A percentile compares a stretch with the other conserved stretches of the same genome.
Evolutionary conservation across 768 basidiomycete genomes (phyloP).

Genomic region (Cystofilobasidium bisporidii): DNA sequence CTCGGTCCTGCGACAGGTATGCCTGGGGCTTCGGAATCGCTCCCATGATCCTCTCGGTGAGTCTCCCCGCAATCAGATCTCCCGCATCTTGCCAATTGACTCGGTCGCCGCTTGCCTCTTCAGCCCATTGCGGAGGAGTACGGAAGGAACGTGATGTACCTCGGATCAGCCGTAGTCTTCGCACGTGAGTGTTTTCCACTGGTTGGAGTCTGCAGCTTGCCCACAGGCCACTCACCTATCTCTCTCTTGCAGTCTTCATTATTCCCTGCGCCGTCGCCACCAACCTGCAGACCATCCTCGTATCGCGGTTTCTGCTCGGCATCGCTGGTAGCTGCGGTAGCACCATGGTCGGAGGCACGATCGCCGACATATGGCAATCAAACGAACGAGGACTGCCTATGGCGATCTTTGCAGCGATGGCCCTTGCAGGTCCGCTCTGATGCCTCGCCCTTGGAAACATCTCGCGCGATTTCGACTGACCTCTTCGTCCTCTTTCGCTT

Average conservation of each 20-base stretch:
- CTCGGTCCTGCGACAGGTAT: too few relatives aligned
- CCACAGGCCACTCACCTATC: too few relatives aligned
- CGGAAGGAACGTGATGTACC: slow-evolving; percentile 37
- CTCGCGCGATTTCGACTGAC: too few relatives aligned
- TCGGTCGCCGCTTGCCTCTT: slow-evolving; percentile 26
- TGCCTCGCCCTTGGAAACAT: too few relatives aligned
- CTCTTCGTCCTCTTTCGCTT: too few relatives aligned
- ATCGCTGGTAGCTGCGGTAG: slow-evolving; percentile 38
- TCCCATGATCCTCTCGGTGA: slow-evolving; percentile 36
- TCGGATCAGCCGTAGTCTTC: slow-evolving; percentile 34
- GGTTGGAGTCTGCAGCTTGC: too few relatives aligned
- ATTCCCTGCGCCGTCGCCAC: slow-evolving; percentile 34
- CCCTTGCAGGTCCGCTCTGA: slow-evolving; percentile 31
- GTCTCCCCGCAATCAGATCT: slow-evolving; percentile 35
- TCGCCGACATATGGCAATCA: slow-evolving; percentile 36
- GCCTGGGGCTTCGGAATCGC: slow-evolving; percentile 33
- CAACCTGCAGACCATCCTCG: slow-evolving; percentile 39
- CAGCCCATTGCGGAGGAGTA: slow-evolving; percentile 37
- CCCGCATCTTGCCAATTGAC: slow-evolving; percentile 20
- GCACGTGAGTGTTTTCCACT: slow-evolving; percentile 20
- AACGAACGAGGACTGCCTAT: slow-evolving; percentile 53
- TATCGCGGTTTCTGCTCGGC: slow-evolving; percentile 39
- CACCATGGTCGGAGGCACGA: slow-evolving; percentile 42
- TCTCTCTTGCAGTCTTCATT: slow-evolving; percentile 29
- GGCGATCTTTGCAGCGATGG: slow-evolving; percentile 52